phyloP scores from a whole-genome alignment of 1,139 yeast species.

The Hyphopichia buzzinii region DNA sequence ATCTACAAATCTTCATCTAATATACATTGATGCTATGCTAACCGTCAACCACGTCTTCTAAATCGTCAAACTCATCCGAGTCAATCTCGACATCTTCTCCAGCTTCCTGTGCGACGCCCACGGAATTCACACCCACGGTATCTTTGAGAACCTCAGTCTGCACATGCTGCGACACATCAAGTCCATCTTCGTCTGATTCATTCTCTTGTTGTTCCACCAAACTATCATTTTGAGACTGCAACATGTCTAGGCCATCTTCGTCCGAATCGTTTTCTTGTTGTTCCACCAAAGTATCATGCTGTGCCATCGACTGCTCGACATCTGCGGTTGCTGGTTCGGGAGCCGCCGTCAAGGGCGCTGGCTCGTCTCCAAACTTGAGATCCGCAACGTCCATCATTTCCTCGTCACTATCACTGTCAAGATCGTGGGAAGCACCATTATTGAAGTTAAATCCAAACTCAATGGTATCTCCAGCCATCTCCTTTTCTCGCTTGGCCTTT shows the following conservation, averaged over 20 bases:
- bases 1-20: too few relatives aligned
- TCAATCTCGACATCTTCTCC: slow-evolving; percentile 4
- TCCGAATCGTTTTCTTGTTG: background rate
- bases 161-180: slow-evolving; percentile 1
- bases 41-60: slow-evolving; percentile 2
- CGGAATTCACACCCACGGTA: background rate
- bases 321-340: background rate
- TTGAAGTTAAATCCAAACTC: slow-evolving; percentile 33
- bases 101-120: background rate
- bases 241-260: background rate
- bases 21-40: too few relatives aligned
- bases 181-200: background rate
- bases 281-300: background rate
- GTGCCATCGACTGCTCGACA: background rate
- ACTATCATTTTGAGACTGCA: background rate
- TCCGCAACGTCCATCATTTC: background rate
- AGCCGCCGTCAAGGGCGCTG: background rate
- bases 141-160: slow-evolving; percentile 1
- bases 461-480: slow-evolving; percentile 19
- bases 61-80: slow-evolving; percentile 5
- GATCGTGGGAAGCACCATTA: slow-evolving; percentile 19
- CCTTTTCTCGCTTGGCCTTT: slow-evolving; percentile 19
- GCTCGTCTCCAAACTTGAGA: slow-evolving; percentile 1
- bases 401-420: slow-evolving; percentile 15
- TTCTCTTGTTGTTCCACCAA: background rate